Conservation (phyloP, 2,329 filamentous ascomycete genomes). For the Pyrenochaeta sp. region DNA sequence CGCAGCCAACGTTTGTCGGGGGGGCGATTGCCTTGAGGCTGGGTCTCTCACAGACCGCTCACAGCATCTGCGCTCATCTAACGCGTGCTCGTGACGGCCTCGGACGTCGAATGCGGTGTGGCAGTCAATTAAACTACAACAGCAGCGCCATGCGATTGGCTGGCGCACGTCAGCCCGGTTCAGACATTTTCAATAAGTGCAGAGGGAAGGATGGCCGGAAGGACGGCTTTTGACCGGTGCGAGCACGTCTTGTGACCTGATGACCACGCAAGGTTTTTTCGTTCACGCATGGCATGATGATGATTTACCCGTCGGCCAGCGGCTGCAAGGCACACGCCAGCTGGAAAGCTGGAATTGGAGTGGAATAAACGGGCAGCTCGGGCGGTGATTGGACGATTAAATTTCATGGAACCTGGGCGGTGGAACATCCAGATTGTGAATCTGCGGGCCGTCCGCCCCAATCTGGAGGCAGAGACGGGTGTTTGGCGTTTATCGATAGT, state of each 20-base stretch:
- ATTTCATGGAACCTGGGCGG: constrained; percentile 28
- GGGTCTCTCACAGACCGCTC: constrained; percentile 17
- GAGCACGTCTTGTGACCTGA: constrained; percentile 43
- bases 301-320: constrained; percentile 44
- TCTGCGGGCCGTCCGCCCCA: constrained; percentile 39
- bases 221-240: constrained; percentile 35
- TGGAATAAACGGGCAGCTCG: constrained; percentile 13
- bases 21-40: constrained; percentile 14
- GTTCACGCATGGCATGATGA: constrained; percentile 23
- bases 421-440: constrained; percentile 30
- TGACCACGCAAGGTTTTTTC: constrained; percentile 37
- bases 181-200: constrained; percentile 24
- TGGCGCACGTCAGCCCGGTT: constrained; percentile 31
- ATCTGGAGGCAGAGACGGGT: constrained; percentile 12
- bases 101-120: constrained; percentile 40
- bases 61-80: constrained; percentile 32
- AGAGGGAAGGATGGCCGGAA: constrained; percentile 20
- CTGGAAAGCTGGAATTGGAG: constrained; percentile 20
- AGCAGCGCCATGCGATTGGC: constrained; percentile 35
- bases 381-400: constrained; percentile 34
- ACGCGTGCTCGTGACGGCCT: constrained; percentile 33
- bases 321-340: constrained; percentile 44
- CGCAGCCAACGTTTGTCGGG: constrained; percentile 2
- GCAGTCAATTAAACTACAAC: constrained; percentile 47
- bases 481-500: constrained; percentile 25